A percentile compares a stretch with the other conserved stretches of the same genome.
Conservation (phyloP, 169 alveolate genomes). For the Haemoproteus tartakovskyi region DNA sequence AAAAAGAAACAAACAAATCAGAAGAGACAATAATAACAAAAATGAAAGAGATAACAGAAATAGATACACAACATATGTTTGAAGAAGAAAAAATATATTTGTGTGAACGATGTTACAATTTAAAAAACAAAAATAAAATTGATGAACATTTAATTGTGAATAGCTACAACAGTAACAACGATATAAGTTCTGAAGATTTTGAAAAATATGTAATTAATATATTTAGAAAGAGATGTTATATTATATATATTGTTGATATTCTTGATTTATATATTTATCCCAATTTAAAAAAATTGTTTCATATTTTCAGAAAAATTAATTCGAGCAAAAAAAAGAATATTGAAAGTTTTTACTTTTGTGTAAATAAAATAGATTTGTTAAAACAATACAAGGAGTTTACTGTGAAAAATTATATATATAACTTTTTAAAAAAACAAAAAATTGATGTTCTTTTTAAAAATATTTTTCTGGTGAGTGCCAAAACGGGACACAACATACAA, state of each 20-base stretch:
- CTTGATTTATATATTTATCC: constrained; percentile 58
- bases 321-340: constrained; percentile 22
- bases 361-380: constrained; percentile 51
- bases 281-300: constrained; percentile 33
- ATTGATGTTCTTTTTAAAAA: constrained; percentile 42
- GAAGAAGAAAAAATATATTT: constrained; percentile 5
- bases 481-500: constrained; percentile 60
- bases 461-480: constrained; percentile 57
- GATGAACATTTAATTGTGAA: constrained; percentile 26
- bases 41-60: neutral
- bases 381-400: constrained; percentile 33
- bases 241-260: constrained; percentile 61
- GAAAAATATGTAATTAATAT: constrained; percentile 66
- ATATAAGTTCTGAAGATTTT: constrained; percentile 60
- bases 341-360: constrained; percentile 64
- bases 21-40: too few species aligned
- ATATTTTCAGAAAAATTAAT: constrained; percentile 20
- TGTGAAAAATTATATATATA: constrained; percentile 37
- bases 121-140: constrained; percentile 44
- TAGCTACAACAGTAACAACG: constrained; percentile 49
- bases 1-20: too few species aligned
- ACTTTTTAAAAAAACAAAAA: constrained; percentile 32
- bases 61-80: neutral
- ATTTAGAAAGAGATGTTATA: constrained; percentile 45
- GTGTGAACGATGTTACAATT: constrained; percentile 57